phyloP scores from a whole-genome alignment of 768 basidiomycete species.

The Leccinum barrowsii region DNA sequence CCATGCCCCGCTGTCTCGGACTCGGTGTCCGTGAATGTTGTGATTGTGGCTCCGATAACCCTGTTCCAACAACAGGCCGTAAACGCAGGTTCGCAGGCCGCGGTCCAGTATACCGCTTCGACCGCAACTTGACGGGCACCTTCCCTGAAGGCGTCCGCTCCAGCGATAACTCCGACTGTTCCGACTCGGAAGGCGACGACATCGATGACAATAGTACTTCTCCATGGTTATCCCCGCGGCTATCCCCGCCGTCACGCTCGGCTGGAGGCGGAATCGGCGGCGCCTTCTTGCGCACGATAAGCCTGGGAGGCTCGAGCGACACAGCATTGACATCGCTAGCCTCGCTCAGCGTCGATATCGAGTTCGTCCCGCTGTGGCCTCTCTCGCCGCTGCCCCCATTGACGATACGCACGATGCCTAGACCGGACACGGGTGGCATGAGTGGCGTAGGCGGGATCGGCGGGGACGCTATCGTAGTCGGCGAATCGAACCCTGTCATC shows the following conservation, averaged over 20 bases:
- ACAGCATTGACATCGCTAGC: constrained; percentile 10
- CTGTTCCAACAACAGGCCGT: constrained; percentile 22
- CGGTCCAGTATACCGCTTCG: constrained; percentile 43
- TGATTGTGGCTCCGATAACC: constrained; percentile 26
- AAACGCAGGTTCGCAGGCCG: constrained; percentile 49
- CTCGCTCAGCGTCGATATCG: constrained; percentile 31
- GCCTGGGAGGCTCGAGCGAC: constrained; percentile 31
- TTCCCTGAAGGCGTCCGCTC: constrained; percentile 32
- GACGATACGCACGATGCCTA: constrained; percentile 23
- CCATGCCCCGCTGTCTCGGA: constrained; percentile 46
- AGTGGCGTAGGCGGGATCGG: constrained; percentile 40
- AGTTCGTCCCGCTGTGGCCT: constrained; percentile 27
- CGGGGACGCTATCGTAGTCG: constrained; percentile 36
- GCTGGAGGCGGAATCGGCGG: constrained; percentile 24
- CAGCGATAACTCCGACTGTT: constrained; percentile 37
- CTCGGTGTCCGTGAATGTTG: constrained; percentile 34
- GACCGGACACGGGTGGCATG: constrained; percentile 15
- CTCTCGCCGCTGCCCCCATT: constrained; percentile 19
- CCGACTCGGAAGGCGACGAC: constrained; percentile 27
- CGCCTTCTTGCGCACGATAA: constrained; percentile 37
- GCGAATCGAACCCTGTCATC: constrained; percentile 34
- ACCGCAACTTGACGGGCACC: constrained; percentile 43
- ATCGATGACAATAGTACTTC: no score
- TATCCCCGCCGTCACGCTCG: not conserved
- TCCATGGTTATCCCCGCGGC: not conserved